Evolutionary conservation across 2,329 filamentous ascomycete species (phyloP).

Genomic region (Xylaria sp.): DNA sequence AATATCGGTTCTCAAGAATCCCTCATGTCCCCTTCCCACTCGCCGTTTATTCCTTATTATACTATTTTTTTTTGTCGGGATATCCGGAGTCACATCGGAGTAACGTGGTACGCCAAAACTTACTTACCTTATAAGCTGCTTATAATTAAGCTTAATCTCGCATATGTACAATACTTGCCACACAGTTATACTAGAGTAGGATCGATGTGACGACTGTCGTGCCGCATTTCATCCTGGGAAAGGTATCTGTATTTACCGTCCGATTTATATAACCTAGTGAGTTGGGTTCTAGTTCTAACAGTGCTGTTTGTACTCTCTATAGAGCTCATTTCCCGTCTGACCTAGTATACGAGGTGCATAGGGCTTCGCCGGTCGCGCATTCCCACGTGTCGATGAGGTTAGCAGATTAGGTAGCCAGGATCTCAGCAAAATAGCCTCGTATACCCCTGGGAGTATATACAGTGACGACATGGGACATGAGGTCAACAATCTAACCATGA

Average conservation of each 20-base stretch:
- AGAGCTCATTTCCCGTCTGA: too few relatives aligned
- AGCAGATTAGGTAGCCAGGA: too few relatives aligned
- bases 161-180: not conserved
- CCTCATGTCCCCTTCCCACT: not conserved
- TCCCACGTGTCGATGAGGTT: slow-evolving; percentile 1
- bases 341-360: not conserved
- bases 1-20: too few relatives aligned
- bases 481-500: too few relatives aligned
- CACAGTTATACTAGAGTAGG: not conserved
- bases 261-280: too few relatives aligned
- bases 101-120: not conserved
- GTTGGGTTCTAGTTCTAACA: too few relatives aligned
- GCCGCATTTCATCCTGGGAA: not conserved
- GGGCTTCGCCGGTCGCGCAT: not conserved
- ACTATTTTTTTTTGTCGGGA: too few relatives aligned
- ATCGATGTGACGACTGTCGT: not conserved
- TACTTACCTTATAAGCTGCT: not conserved
- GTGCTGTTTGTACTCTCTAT: too few relatives aligned
- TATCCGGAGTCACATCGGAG: not conserved
- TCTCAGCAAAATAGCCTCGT: too few relatives aligned
- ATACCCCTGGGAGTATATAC: not conserved
- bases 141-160: slow-evolving; percentile 11
- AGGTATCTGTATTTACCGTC: too few relatives aligned
- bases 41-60: too few relatives aligned
- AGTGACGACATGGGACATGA: not conserved